These are phyloP conservation scores for Odonthalia washingtoniensis DNA, from an alignment of 31 red algal genomes.

Conservation along the genomic window DNA sequence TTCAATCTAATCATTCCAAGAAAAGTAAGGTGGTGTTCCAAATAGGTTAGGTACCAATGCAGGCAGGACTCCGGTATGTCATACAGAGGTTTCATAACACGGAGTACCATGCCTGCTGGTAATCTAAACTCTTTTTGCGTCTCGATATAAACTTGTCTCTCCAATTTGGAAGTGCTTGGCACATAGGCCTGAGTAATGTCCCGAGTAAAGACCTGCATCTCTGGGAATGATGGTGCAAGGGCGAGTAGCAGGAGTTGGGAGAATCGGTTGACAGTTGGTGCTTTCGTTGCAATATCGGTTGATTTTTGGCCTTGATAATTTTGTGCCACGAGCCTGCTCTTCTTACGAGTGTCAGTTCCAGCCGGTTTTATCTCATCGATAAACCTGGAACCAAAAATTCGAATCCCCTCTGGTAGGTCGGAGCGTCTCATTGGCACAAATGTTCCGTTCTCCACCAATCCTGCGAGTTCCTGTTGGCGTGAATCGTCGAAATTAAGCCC, in stretches of 20 bases:
- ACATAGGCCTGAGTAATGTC: too few relatives aligned
- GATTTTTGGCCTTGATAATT: conserved; percentile 33
- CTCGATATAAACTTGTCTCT: too few relatives aligned
- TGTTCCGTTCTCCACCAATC: conserved; percentile 23
- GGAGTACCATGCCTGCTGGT: too few relatives aligned
- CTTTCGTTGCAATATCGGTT: conserved; percentile 14
- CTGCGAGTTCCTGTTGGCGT: conserved; percentile 25
- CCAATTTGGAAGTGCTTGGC: too few relatives aligned
- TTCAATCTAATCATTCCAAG: too few relatives aligned
- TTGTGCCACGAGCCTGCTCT: conserved; percentile 46
- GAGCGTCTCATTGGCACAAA: conserved; percentile 20
- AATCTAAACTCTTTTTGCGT: too few relatives aligned
- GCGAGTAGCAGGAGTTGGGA: conserved; percentile 4
- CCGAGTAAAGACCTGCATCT: too few relatives aligned
- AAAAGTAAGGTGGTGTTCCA: too few relatives aligned
- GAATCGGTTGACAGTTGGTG: conserved; percentile 37
- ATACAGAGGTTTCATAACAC: too few relatives aligned
- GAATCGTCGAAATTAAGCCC: background rate
- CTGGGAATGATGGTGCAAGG: too few relatives aligned
- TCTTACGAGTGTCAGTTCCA: background rate
- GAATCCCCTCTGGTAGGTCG: conserved; percentile 7
- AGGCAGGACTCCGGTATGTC: too few relatives aligned
- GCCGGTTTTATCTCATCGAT: conserved; percentile 24
- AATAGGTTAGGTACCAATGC: too few relatives aligned
- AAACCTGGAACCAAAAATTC: conserved; percentile 33